These are phyloP conservation scores for Neurospora intermedia DNA, from an alignment of 495 filamentous ascomycete genomes.

Conservation along the genomic window DNA sequence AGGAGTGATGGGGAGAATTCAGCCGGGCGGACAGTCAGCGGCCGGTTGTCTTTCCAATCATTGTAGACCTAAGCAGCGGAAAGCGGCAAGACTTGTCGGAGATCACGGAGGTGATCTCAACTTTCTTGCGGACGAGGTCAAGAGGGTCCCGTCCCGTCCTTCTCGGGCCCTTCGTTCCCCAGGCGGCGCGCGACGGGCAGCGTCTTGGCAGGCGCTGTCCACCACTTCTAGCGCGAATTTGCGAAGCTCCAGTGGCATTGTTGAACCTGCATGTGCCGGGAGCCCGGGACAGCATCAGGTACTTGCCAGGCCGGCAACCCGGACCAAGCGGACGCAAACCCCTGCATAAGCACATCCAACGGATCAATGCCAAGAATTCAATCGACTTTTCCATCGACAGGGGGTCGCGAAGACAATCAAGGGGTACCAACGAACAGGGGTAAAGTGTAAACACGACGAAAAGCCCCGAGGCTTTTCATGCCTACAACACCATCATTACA, in stretches of 20 bases:
- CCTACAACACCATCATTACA: background rate
- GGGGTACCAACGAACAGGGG: background rate
- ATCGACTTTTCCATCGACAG: background rate
- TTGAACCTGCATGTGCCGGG: background rate
- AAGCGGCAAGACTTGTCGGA: background rate
- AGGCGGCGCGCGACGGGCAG: background rate
- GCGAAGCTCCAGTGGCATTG: background rate
- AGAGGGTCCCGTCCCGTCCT: background rate
- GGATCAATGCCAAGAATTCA: background rate
- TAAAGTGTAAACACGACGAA: background rate
- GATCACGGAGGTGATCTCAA: background rate
- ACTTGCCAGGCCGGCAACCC: background rate
- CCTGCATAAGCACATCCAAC: background rate
- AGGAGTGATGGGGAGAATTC: background rate
- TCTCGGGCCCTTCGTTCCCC: background rate
- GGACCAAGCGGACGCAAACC: background rate
- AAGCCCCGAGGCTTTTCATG: background rate
- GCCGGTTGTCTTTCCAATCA: background rate
- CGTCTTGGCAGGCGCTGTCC: background rate
- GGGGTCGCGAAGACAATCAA: background rate
- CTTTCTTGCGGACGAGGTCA: background rate
- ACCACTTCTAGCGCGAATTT: background rate
- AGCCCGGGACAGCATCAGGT: background rate
- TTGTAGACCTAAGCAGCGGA: background rate
- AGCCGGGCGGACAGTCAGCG: background rate